Conservation (phyloP, 441 rosid species). For the Erodium moschatum region DNA sequence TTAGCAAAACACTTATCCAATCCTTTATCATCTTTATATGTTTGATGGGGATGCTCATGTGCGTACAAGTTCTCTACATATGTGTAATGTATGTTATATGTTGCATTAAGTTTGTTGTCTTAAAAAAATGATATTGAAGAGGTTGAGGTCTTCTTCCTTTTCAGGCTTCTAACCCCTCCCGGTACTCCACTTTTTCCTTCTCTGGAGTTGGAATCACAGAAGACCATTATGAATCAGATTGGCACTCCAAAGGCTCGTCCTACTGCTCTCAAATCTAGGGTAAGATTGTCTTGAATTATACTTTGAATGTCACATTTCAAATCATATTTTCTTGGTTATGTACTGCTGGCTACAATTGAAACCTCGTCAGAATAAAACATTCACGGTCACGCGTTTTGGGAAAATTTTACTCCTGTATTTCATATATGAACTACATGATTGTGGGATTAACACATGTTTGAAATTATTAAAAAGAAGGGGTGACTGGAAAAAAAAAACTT, state of each 20-base stretch:
- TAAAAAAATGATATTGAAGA: background rate
- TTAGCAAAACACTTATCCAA: background rate
- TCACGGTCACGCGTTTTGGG: background rate
- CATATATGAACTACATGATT: background rate
- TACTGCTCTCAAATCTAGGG: slow-evolving; percentile 63
- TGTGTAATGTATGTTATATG: background rate
- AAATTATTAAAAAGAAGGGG: background rate
- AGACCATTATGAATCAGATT: slow-evolving; percentile 57
- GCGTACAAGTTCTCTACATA: background rate
- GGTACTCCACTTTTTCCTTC: slow-evolving; percentile 96
- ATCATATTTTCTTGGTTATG: background rate
- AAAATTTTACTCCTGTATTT: background rate
- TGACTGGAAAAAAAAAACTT: background rate
- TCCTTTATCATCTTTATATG: background rate
- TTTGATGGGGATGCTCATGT: background rate
- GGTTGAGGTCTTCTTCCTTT: slow-evolving; percentile 17
- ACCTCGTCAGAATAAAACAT: too few species aligned
- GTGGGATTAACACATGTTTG: background rate
- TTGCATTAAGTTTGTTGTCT: background rate
- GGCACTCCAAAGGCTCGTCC: slow-evolving; percentile 55
- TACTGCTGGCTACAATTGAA: background rate
- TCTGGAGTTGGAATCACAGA: slow-evolving; percentile 80
- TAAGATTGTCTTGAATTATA: slow-evolving; percentile 32
- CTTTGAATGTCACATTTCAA: background rate
- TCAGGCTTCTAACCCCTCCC: slow-evolving; percentile 93